Conservation (phyloP, 768 basidiomycete genomes). For the Suillus ampliporus region DNA sequence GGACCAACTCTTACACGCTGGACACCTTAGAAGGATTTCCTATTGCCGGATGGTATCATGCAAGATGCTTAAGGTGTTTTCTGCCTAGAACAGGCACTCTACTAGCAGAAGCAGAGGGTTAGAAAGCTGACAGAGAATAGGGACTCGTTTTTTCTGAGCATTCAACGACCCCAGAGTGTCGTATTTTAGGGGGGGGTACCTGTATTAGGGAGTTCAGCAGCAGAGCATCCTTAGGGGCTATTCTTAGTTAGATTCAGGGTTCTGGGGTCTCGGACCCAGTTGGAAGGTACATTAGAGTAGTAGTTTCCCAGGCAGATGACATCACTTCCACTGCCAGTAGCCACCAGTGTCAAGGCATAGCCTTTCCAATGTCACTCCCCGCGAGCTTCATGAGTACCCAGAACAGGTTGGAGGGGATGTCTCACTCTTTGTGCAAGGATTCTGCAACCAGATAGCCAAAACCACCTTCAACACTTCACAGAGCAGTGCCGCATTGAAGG, state of each 20-base stretch:
- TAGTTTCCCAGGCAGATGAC: too few species aligned
- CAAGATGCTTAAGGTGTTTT: conserved; percentile 27
- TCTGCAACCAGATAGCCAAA: conserved; percentile 13
- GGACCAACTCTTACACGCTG: conserved; percentile 28
- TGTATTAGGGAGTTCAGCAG: background rate
- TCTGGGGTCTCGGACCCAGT: too few species aligned
- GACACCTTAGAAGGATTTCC: conserved; percentile 27
- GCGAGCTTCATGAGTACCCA: conserved; percentile 1
- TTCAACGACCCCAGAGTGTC: conserved; percentile 1
- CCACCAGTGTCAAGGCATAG: too few species aligned
- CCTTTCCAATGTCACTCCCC: background rate
- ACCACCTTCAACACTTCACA: conserved; percentile 9
- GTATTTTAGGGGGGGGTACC: conserved; percentile 1
- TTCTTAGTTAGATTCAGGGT: too few species aligned
- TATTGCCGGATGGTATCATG: conserved; percentile 16
- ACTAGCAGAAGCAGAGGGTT: conserved; percentile 11
- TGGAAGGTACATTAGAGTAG: too few species aligned
- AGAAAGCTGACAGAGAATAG: too few species aligned
- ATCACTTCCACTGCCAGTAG: too few species aligned
- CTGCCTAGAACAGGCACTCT: conserved; percentile 24
- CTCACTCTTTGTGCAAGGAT: conserved; percentile 9
- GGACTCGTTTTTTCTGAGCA: too few species aligned
- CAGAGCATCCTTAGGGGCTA: too few species aligned
- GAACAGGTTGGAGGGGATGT: conserved; percentile 1
- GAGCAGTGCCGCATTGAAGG: conserved; percentile 8